Evolutionary conservation across 192 early-diverging fungal species (phyloP), one percentile per base, ranked within the genome.

Genomic region (Coemansia sp.): DNA sequence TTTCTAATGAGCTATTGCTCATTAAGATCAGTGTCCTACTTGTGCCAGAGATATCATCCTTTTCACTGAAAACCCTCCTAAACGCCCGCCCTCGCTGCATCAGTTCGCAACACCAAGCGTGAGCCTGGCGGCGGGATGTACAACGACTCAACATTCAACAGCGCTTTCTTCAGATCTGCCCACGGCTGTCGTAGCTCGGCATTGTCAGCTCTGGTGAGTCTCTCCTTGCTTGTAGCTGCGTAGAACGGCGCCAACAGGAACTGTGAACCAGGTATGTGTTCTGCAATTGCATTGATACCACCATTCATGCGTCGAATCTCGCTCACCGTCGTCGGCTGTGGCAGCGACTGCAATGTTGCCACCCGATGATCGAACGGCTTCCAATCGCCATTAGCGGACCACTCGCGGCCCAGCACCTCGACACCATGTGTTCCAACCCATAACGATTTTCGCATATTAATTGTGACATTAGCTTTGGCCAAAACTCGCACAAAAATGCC

Each of bases 221-320:
- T 48, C 10, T 2, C 1, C 45, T 66, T 59, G 0, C 63, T 60
- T 1, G 54, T 47, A 0, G 25, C 24, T n/a, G 57, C 60, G 53
- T 71, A 77, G 49, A 77, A 72, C 0, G 75, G 75, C 10, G 52
- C 50, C 5, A 77, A 25, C 10, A 64, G 21, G 0, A 65, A 57
- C 48, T 61, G 64, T 2, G 39, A 32, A 69, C 68, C 67, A 21
- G 21, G 39, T 3, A 77, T 21, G 39, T 77, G 69, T 5, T 29
- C 35, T 7, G 41, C 4, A 11, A 77, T 72, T 2, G 47, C 24
- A 38, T 70, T 77, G 2, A 77, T 38, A 5, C 69, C 69, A 0
- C 75, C 60, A 5, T 41, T 47, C 21, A 76, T 2, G 2, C 57
- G 59, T 9, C 37, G 64, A 0, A 71, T 57, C 4, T 37, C 59